Percentiles rank a stretch among this genome's conserved stretches.
Conservation (phyloP, 169 alveolate genomes). For the Eimeria brunetti region DNA sequence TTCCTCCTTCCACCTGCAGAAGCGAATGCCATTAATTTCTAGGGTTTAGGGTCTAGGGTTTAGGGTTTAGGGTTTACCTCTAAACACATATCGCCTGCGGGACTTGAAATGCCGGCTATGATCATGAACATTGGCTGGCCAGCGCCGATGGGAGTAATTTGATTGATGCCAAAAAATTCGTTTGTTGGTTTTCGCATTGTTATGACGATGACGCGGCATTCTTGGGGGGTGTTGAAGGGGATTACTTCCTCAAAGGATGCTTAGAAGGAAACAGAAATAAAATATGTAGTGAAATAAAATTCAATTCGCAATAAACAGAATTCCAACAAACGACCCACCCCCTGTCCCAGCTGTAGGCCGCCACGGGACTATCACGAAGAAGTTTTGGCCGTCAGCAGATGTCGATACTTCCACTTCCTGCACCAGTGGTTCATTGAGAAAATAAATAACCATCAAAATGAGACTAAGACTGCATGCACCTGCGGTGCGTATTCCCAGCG, state of each 20-base stretch:
- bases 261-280: slow-evolving; percentile 19
- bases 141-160: slow-evolving; percentile 90
- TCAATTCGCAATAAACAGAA: not conserved
- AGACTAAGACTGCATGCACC: slow-evolving; percentile 61
- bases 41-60: not conserved
- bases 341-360: slow-evolving; percentile 86
- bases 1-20: slow-evolving; percentile 88
- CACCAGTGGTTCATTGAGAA: no score
- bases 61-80: slow-evolving; percentile 80
- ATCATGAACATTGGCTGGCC: slow-evolving; percentile 92
- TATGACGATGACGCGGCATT: slow-evolving; percentile 86
- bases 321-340: slow-evolving; percentile 76
- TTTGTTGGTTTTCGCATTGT: slow-evolving; percentile 89
- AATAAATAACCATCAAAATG: not conserved
- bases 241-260: slow-evolving; percentile 87
- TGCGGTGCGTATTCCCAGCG: slow-evolving; percentile 92
- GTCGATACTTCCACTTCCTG: slow-evolving; percentile 89
- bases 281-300: not conserved
- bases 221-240: slow-evolving; percentile 84
- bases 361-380: slow-evolving; percentile 89
- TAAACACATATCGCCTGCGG: slow-evolving; percentile 92
- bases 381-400: slow-evolving; percentile 90
- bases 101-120: slow-evolving; percentile 91
- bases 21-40: not conserved
- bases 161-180: slow-evolving; percentile 93